These are phyloP conservation scores for Cicer chorassanicum DNA, from an alignment of 306 rosid species.

Conservation along the genomic window DNA sequence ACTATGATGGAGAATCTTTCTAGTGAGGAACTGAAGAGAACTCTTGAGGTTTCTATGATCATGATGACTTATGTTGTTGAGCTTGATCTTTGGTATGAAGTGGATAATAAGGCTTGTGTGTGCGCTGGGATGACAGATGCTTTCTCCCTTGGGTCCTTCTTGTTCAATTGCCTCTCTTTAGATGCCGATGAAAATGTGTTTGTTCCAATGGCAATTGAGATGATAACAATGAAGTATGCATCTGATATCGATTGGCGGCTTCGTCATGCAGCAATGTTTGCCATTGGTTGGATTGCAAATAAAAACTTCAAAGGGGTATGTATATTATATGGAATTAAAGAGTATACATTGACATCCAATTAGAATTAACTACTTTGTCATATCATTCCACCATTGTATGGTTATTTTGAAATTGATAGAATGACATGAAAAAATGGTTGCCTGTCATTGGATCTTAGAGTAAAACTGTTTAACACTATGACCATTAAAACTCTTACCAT, in stretches of 20 bases:
- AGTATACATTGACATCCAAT: too few relatives aligned
- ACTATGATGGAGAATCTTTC: background rate
- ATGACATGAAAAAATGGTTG: too few relatives aligned
- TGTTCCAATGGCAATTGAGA: slow-evolving; percentile 2
- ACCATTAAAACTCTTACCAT: too few relatives aligned
- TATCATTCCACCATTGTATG: too few relatives aligned
- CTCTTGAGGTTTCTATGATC: background rate
- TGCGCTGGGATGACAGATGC: background rate
- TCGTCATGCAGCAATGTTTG: slow-evolving; percentile 31
- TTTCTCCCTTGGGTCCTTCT: background rate
- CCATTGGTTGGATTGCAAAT: background rate
- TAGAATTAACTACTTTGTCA: too few relatives aligned
- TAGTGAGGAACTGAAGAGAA: background rate
- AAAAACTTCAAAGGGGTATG: slow-evolving; percentile 2
- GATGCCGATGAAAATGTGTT: background rate
- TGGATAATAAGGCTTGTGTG: background rate
- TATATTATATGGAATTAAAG: too few relatives aligned
- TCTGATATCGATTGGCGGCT: slow-evolving; percentile 24
- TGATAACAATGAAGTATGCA: background rate
- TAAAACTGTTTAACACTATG: too few relatives aligned
- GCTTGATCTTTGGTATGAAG: slow-evolving; percentile 28
- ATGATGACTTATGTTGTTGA: slow-evolving; percentile 31
- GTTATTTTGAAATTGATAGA: too few relatives aligned
- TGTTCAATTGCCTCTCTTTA: slow-evolving; percentile 13
- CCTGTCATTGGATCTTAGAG: too few relatives aligned